Evolutionary conservation across 2,329 filamentous ascomycete genomes (phyloP).

Genomic region (Alternaria longipes): DNA sequence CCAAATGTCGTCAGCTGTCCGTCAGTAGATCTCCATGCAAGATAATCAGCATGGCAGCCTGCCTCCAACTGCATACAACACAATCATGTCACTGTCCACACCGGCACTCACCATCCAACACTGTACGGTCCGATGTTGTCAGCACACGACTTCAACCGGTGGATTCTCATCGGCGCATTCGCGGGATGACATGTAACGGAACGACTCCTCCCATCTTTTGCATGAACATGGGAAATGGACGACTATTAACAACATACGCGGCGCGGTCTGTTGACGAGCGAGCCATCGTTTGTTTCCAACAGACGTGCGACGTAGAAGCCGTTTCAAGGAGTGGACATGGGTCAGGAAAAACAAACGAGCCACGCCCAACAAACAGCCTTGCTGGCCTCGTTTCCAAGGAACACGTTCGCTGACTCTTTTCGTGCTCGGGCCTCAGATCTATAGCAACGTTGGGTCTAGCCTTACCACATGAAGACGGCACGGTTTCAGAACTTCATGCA

Average conservation of each 20-base stretch:
- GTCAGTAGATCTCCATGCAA: neutral
- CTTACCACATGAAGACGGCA: constrained; percentile 27
- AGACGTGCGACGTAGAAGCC: constrained; percentile 35
- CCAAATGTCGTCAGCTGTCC: constrained; percentile 3
- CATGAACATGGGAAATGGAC: constrained; percentile 22
- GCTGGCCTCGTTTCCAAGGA: constrained; percentile 31
- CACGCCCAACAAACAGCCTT: constrained; percentile 36
- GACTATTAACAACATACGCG: constrained; percentile 19
- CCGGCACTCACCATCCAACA: neutral
- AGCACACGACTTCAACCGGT: constrained; percentile 2
- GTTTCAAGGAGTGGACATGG: constrained; percentile 37
- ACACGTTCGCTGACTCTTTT: constrained; percentile 25
- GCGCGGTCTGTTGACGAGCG: constrained; percentile 12
- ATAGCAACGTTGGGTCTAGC: constrained; percentile 11
- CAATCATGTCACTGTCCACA: neutral
- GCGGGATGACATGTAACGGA: constrained; percentile 9
- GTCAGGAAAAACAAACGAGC: constrained; percentile 29
- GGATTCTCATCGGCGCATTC: neutral
- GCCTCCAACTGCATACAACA: constrained; percentile 4
- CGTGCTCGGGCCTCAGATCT: constrained; percentile 12
- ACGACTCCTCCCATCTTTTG: constrained; percentile 8
- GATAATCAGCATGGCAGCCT: neutral
- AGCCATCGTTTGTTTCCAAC: constrained; percentile 28
- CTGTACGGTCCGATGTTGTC: neutral
- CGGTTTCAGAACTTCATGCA: constrained; percentile 30